These are phyloP conservation scores for Colletotrichum cuscutae DNA, from an alignment of 2,329 filamentous ascomycete species.

Conservation along the genomic window DNA sequence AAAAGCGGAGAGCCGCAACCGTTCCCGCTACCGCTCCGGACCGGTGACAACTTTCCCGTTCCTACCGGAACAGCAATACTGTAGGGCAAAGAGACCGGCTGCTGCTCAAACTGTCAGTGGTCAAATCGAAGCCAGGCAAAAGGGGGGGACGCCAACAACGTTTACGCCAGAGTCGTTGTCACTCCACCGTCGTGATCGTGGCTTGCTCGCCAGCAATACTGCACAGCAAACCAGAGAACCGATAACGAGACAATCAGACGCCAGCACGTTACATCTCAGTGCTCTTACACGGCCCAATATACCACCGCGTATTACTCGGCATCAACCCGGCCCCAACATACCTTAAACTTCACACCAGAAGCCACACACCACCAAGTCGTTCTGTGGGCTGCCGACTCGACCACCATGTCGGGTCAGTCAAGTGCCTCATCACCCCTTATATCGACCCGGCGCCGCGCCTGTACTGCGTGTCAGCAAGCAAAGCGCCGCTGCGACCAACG, in stretches of 20 bases:
- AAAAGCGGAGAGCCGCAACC: constrained; percentile 33
- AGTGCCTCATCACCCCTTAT: constrained; percentile 33
- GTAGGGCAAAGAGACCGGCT: not conserved
- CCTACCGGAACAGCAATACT: constrained; percentile 2
- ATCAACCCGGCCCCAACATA: constrained; percentile 1
- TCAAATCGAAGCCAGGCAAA: not conserved
- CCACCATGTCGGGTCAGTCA: constrained; percentile 34
- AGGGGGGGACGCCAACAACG: not conserved
- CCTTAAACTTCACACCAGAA: not conserved
- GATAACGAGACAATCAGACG: not conserved
- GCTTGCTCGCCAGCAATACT: not conserved
- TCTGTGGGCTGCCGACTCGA: constrained; percentile 15
- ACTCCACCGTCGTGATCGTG: not conserved
- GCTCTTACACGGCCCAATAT: not conserved
- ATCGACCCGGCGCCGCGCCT: constrained; percentile 44
- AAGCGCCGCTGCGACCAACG: constrained; percentile 51
- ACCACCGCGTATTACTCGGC: not conserved
- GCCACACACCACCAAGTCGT: not conserved
- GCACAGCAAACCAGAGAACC: not conserved
- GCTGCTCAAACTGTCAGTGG: not conserved
- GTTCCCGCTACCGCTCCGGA: constrained; percentile 22
- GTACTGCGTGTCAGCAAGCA: constrained; percentile 46
- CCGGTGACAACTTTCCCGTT: constrained; percentile 21
- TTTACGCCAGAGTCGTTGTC: not conserved
- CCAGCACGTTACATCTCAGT: not conserved